phyloP scores from a whole-genome alignment of 2,329 filamentous ascomycete genomes.

The Neonectria sp. region DNA sequence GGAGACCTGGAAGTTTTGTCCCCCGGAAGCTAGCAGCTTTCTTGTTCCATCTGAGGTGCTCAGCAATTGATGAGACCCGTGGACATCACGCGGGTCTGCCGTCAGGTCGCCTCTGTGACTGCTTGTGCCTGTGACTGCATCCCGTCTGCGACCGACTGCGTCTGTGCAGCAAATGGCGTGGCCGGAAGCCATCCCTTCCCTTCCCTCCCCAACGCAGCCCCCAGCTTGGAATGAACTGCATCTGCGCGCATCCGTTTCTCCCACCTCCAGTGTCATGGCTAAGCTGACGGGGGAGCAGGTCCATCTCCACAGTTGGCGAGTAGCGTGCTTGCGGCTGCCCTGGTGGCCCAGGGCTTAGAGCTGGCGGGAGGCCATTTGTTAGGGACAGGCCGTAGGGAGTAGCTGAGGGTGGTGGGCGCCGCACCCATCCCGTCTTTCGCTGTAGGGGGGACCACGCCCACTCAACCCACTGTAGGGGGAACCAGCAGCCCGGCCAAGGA shows the following conservation, averaged over 20 bases:
- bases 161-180: constrained; percentile 6
- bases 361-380: neutral
- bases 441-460: neutral
- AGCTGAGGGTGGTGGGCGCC: constrained; percentile 1
- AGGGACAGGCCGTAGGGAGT: neutral
- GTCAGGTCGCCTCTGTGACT: neutral
- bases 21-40: neutral
- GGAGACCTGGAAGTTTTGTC: constrained; percentile 15
- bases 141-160: neutral
- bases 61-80: neutral
- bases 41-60: neutral
- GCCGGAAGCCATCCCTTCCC: neutral
- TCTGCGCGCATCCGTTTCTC: constrained; percentile 4
- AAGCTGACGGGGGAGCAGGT: constrained; percentile 13
- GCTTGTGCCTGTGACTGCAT: constrained; percentile 5
- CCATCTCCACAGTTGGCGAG: constrained; percentile 25
- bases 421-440: neutral
- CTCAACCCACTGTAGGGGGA: constrained; percentile 8
- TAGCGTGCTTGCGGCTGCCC: constrained; percentile 15
- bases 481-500: constrained; percentile 13
- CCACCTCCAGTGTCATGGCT: neutral
- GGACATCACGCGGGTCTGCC: constrained; percentile 5
- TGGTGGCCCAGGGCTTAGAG: constrained; percentile 15
- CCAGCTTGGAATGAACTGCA: constrained; percentile 11
- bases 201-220: neutral